These are phyloP conservation scores for Zelonia costaricensis DNA, from an alignment of 208 protist genomes.

Conservation along the genomic window DNA sequence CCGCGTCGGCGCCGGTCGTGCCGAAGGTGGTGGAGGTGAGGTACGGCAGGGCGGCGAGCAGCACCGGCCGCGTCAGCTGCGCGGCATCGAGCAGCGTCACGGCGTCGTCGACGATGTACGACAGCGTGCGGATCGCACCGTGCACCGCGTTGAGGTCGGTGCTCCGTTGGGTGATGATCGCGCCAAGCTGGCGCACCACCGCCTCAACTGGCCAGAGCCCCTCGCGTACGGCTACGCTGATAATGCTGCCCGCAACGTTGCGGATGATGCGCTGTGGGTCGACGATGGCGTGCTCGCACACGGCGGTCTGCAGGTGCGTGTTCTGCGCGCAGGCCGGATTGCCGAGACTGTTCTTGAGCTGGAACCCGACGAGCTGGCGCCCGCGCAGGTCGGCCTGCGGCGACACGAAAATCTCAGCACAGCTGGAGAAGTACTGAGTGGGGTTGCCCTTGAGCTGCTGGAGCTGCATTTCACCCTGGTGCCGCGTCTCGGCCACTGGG, in stretches of 20 bases:
- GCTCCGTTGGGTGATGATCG: constrained; percentile 38
- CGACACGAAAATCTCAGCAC: constrained; percentile 61
- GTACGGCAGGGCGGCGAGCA: constrained; percentile 46
- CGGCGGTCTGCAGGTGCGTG: constrained; percentile 40
- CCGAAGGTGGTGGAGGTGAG: constrained; percentile 32
- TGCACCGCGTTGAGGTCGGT: constrained; percentile 52
- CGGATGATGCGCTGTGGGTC: constrained; percentile 67
- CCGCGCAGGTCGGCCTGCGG: constrained; percentile 37
- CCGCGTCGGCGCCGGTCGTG: constrained; percentile 16
- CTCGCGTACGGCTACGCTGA: constrained; percentile 76
- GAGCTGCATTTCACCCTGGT: constrained; percentile 60
- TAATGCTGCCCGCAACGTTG: constrained; percentile 70
- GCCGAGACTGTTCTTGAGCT: constrained; percentile 77
- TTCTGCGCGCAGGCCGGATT: constrained; percentile 60
- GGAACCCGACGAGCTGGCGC: constrained; percentile 62
- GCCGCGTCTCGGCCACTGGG: constrained; percentile 47
- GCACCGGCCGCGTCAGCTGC: constrained; percentile 52
- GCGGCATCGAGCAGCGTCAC: constrained; percentile 56
- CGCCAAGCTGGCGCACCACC: constrained; percentile 46
- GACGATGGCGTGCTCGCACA: constrained; percentile 63
- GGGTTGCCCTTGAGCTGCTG: constrained; percentile 55
- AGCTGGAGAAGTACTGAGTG: constrained; percentile 59
- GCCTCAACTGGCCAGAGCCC: constrained; percentile 55
- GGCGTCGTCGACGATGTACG: constrained; percentile 76
- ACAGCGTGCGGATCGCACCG: constrained; percentile 71